Evolutionary conservation across 2,329 filamentous ascomycete species (phyloP).

Genomic region (Sporothrix schenckii): DNA sequence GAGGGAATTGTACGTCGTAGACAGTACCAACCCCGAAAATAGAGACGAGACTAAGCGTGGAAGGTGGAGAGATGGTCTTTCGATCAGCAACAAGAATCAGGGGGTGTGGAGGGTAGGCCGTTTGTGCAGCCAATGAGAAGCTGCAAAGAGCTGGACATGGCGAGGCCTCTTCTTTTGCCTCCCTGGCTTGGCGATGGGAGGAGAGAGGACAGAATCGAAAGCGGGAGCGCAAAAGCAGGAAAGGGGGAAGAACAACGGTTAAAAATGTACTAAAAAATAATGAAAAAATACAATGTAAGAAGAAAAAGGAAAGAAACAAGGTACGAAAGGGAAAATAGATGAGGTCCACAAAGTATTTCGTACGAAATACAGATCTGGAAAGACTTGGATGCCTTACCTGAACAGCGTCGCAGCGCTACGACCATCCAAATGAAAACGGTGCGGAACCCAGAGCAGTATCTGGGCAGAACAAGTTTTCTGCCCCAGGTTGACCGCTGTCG

Average conservation of each 20-base stretch:
- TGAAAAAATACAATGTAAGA: neutral
- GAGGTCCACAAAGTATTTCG: no score
- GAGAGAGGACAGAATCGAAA: neutral
- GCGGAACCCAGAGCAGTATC: neutral
- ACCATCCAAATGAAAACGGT: conserved; percentile 13
- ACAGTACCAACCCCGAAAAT: neutral
- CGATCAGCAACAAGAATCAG: conserved; percentile 14
- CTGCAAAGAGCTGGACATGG: conserved; percentile 22
- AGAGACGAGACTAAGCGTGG: neutral
- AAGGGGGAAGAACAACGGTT: neutral
- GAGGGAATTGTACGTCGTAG: no score
- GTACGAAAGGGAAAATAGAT: neutral
- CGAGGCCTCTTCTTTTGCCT: neutral
- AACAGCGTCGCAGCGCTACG: conserved; percentile 18
- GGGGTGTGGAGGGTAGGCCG: conserved; percentile 16
- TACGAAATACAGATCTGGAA: no score
- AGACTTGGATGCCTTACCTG: neutral
- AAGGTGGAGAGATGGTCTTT: conserved; percentile 16
- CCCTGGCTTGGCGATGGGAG: neutral
- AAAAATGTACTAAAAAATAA: neutral
- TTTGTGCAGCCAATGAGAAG: conserved; percentile 17
- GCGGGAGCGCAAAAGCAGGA: neutral
- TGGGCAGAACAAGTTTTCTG: neutral
- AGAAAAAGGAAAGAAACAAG: neutral
- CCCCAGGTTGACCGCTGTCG: neutral